Percentiles rank a stretch among this genome's conserved stretches.
Conservation (phyloP, 148 eudicot genomes). For the Nepenthes mirabilis region DNA sequence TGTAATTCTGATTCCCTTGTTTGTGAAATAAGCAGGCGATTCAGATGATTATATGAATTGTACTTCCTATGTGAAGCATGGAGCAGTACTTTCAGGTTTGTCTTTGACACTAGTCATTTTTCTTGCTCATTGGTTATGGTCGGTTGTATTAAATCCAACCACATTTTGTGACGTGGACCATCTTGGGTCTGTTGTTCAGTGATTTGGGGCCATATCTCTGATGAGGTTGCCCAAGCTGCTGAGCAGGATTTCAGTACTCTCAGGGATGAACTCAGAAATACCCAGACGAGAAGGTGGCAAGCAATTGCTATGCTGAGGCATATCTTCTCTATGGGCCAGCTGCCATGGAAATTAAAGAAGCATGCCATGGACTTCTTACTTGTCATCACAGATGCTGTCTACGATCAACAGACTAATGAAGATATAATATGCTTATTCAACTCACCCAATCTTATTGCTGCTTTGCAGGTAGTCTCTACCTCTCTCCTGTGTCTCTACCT, state of each 20-base stretch:
- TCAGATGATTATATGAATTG: conserved; percentile 36
- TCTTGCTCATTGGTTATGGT: conserved; percentile 5
- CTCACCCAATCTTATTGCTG: conserved; percentile 34
- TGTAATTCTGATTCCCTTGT: not conserved
- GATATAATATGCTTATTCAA: conserved; percentile 24
- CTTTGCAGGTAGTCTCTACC: conserved; percentile 56
- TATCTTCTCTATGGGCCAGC: conserved; percentile 28
- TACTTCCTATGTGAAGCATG: conserved; percentile 63
- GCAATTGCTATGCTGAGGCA: conserved; percentile 56
- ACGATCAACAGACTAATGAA: conserved; percentile 20
- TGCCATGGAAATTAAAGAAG: conserved; percentile 63
- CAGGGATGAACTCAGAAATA: conserved; percentile 41
- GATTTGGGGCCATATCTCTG: conserved; percentile 68
- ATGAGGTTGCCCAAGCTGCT: conserved; percentile 43
- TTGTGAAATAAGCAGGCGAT: conserved; percentile 31
- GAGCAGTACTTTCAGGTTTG: conserved; percentile 78
- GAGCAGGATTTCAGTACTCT: conserved; percentile 37
- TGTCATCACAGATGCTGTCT: conserved; percentile 30
- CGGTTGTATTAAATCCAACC: not conserved
- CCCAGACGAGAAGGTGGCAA: conserved; percentile 61
- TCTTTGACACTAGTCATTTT: conserved; percentile 8
- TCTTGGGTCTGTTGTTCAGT: conserved; percentile 24
- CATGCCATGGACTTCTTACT: conserved; percentile 57
- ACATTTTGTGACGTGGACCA: not conserved
- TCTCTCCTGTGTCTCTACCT: not conserved